Percentiles rank a stretch among this genome's conserved stretches.
Conservation (phyloP, 768 basidiomycete genomes). For the Harrya chromipes region DNA sequence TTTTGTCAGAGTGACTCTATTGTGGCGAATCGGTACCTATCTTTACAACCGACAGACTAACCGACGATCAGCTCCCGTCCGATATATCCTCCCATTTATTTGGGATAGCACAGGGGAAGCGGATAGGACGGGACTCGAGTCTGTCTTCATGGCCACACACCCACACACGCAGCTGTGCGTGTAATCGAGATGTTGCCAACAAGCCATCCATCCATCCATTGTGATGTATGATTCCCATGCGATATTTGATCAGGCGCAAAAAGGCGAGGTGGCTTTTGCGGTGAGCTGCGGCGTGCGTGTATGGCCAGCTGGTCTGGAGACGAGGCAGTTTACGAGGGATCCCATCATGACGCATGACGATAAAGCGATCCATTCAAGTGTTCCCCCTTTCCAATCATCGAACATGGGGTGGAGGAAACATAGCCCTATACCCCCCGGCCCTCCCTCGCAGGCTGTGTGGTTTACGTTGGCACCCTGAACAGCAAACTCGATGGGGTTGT, state of each 20-base stretch:
- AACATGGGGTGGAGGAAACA: conserved; percentile 4
- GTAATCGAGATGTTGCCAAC: conserved; percentile 17
- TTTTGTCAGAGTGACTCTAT: conserved; percentile 9
- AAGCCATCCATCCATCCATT: conserved; percentile 12
- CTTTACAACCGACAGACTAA: conserved; percentile 13
- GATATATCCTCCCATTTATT: conserved; percentile 2
- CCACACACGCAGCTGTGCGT: conserved; percentile 1
- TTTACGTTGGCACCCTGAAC: conserved; percentile 29
- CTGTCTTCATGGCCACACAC: background rate
- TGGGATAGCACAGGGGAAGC: background rate
- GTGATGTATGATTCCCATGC: conserved; percentile 19
- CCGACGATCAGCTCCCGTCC: conserved; percentile 22
- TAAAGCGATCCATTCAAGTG: conserved; percentile 7
- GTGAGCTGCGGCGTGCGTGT: conserved; percentile 16
- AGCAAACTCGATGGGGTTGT: conserved; percentile 15
- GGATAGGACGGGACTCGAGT: background rate
- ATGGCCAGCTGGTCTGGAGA: conserved; percentile 5
- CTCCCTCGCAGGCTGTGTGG: conserved; percentile 24
- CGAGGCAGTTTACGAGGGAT: conserved; percentile 7
- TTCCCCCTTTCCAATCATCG: conserved; percentile 13
- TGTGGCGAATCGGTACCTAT: conserved; percentile 21
- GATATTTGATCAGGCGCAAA: conserved; percentile 15
- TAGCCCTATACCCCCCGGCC: conserved; percentile 19
- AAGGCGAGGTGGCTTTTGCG: conserved; percentile 13
- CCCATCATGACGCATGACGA: conserved; percentile 15